Percentiles rank a stretch among this genome's conserved stretches.
These are phyloP conservation scores for Saccharomycopsis sp. DNA, from an alignment of 805 yeast genomes.

Conservation along the genomic window DNA sequence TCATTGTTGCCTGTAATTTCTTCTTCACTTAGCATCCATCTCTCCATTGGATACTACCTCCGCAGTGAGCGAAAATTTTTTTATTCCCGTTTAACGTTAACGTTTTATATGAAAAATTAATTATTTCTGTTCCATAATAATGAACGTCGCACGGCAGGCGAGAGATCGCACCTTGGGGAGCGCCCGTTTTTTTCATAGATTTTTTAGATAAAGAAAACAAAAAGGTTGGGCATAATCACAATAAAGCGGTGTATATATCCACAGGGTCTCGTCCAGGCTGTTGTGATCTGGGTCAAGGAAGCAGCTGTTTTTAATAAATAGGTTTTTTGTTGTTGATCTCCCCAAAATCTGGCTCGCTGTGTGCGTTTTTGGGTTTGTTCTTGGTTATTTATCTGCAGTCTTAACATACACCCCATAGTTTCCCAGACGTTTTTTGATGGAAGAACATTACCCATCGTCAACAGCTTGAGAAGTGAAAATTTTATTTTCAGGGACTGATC, in stretches of 20 bases:
- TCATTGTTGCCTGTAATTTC: not conserved
- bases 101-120: too few species aligned
- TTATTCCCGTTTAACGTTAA: too few species aligned
- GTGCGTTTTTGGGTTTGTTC: not conserved
- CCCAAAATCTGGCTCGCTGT: not conserved
- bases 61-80: not conserved
- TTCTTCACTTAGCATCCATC: not conserved
- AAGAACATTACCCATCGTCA: not conserved
- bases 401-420: not conserved
- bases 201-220: not conserved
- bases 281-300: not conserved
- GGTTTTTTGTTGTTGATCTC: not conserved
- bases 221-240: not conserved
- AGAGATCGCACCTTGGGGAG: not conserved
- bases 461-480: not conserved
- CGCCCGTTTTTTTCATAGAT: not conserved
- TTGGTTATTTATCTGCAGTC: not conserved
- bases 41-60: not conserved
- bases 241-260: not conserved
- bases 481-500: not conserved
- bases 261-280: not conserved
- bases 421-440: not conserved
- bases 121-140: too few species aligned
- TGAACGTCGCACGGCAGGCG: not conserved
- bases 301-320: not conserved